Evolutionary conservation across 116 monocot species (phyloP), one percentile per base, ranked within the genome.

Genomic region (Cymodocea nodosa): DNA sequence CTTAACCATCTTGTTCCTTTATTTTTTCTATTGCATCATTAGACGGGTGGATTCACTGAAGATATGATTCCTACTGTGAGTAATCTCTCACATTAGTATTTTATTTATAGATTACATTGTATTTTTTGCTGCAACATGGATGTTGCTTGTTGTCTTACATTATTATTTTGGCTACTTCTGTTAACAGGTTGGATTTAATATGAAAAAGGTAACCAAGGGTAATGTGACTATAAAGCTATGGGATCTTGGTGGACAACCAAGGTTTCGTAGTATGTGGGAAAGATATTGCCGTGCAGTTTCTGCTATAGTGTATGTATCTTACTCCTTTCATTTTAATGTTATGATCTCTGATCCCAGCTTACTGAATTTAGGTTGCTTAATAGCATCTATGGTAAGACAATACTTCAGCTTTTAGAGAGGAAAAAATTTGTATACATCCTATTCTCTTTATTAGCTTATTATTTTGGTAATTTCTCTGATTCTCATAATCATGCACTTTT

Each of bases 21-120:
- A 24, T 19, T 59, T 56, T 54, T 39, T 50, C 62, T 30, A 30
- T 30, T 54, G 30, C 64, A 75, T 49, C 77, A 81, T 50, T 59
- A 98, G 98, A 98, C 98, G 69, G 98, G 98, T 71, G 98, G 98
- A 71, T 98, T 86, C 64, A 89, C 92, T 52, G 98, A 98, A 79
- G 98, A 98, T 59, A 98, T 95, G 94, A 89, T 95, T 80, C 94
- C 94, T 51, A 95, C 94, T 3, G 94, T 95, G 61, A 94, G 90
- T 79, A 0, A 19, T 59, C 15, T 48, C 51, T 55, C 57, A 35
- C 48, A 20, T 58, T 16, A 53, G 15, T 61, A 7, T 35, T n/a
- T 36, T 35, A 17, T 23, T 23, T 13, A 14, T 36, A 9, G 36
- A 36, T 64, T 49, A 1, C 12, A 49, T 50, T 19, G 11, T 25